phyloP scores from a whole-genome alignment of 2,329 filamentous ascomycete genomes.

The Sporothrix dimorphospora region DNA sequence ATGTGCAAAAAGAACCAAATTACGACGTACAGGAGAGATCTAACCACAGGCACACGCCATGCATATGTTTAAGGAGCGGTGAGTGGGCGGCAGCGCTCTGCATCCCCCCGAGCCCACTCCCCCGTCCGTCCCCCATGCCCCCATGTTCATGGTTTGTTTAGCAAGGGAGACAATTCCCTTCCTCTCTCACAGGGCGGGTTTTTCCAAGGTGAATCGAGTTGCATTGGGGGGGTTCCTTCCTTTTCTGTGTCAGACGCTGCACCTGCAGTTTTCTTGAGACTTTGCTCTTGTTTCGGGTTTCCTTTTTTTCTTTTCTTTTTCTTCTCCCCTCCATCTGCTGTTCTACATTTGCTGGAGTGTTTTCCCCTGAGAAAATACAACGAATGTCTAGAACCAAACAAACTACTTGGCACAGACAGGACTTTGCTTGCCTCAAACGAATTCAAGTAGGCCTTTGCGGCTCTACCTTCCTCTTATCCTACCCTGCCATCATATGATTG shows the following conservation, averaged over 20 bases:
- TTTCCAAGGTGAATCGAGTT: not conserved
- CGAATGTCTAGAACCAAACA: not conserved
- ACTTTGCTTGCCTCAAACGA: not conserved
- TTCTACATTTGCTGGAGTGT: not conserved
- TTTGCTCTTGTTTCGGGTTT: not conserved
- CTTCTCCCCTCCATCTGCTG: not conserved
- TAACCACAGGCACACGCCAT: slow-evolving; percentile 11
- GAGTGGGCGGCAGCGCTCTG: slow-evolving; percentile 1
- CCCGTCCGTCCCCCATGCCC: not conserved
- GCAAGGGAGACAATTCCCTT: not conserved
- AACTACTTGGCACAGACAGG: slow-evolving; percentile 7
- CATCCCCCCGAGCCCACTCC: not conserved
- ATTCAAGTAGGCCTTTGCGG: not conserved
- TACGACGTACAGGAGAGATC: not conserved
- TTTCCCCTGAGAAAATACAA: not conserved
- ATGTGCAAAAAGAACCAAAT: slow-evolving; percentile 1
- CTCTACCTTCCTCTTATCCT: not conserved
- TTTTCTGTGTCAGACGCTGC: not conserved
- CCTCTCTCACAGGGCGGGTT: too few relatives aligned
- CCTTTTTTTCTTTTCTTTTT: not conserved
- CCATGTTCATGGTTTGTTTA: not conserved
- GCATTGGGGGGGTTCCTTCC: not conserved
- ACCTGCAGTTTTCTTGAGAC: not conserved
- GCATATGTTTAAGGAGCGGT: slow-evolving; percentile 9
- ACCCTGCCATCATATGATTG: slow-evolving; percentile 9